Conservation (phyloP, 805 yeast species). For the Metschnikowia dekortorum region DNA sequence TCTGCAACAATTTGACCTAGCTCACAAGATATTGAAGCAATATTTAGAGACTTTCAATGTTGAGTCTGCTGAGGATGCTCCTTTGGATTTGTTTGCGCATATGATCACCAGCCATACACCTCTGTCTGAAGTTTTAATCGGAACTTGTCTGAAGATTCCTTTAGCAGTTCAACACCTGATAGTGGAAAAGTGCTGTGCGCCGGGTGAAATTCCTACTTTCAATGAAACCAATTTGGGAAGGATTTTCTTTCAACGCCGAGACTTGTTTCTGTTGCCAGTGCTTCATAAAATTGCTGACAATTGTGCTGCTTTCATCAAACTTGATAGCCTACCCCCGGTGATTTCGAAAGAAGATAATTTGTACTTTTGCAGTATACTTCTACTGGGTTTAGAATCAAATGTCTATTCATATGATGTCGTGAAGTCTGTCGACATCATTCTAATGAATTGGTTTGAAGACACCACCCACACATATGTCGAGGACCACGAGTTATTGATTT, state of each 20-base stretch:
- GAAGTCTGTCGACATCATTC: neutral
- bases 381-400: neutral
- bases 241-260: neutral
- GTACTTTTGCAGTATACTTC: neutral
- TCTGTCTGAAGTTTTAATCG: neutral
- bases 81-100: neutral
- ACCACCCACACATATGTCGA: neutral
- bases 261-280: neutral
- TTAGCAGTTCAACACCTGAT: neutral
- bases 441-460: conserved; percentile 3
- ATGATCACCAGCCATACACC: neutral
- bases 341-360: neutral
- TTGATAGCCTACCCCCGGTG: conserved; percentile 1
- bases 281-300: neutral
- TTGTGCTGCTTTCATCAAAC: conserved; percentile 1
- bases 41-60: neutral
- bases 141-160: neutral
- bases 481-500: neutral
- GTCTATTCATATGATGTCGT: neutral
- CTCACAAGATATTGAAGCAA: neutral
- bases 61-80: neutral
- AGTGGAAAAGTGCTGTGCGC: neutral
- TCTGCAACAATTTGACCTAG: neutral
- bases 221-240: neutral
- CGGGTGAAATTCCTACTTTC: neutral